Conservation (phyloP, 78 protist species). For the Capsaspora owczarzaki region DNA sequence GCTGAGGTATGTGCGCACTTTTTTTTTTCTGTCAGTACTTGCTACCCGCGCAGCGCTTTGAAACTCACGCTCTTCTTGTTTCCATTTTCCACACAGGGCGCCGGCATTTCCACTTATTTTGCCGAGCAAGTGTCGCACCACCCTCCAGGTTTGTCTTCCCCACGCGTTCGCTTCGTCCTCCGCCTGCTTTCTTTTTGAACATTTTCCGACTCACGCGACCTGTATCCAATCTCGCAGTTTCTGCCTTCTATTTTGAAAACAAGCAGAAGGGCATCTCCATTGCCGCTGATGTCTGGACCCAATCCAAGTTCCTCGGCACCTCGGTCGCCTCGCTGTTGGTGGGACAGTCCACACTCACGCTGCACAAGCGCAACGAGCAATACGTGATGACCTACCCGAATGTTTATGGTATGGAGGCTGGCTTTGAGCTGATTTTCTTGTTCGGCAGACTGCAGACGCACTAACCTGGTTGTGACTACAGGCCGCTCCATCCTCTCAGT, state of each 20-base stretch:
- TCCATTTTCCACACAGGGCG: no score
- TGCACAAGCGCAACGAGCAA: neutral
- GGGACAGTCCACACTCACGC: neutral
- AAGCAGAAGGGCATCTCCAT: conserved; percentile 41
- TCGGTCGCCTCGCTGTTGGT: neutral
- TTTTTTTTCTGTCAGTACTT: no score
- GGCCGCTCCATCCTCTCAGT: neutral
- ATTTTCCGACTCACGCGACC: no score
- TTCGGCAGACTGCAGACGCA: no score
- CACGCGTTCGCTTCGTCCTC: no score
- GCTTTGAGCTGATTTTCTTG: neutral
- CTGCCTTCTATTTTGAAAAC: conserved; percentile 61
- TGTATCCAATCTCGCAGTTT: neutral
- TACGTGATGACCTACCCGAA: neutral
- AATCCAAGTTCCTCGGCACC: conserved; percentile 60
- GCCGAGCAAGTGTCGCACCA: conserved; percentile 88
- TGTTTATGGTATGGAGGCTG: conserved; percentile 35
- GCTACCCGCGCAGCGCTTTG: conserved; percentile 2
- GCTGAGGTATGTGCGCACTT: no score
- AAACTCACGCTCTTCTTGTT: neutral
- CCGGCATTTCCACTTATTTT: neutral
- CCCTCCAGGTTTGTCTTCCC: conserved; percentile 58
- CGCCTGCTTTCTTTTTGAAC: no score
- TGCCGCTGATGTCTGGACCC: conserved; percentile 38
- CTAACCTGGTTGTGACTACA: no score